phyloP scores from a whole-genome alignment of 192 early-diverging fungal species.

The Coemansia sp. region DNA sequence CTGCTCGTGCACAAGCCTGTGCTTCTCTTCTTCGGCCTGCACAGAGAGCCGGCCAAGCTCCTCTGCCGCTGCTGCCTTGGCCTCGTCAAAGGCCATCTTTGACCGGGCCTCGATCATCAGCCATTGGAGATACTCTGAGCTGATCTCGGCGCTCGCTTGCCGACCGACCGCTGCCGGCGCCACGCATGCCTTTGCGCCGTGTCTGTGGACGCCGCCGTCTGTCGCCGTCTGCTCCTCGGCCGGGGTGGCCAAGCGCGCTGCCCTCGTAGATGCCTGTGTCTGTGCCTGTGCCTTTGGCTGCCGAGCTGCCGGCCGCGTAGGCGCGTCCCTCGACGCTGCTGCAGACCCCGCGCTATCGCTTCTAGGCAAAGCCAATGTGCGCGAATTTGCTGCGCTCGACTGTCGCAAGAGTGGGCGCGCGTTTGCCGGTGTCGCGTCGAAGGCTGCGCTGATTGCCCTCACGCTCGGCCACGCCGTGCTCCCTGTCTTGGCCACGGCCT shows the following conservation, averaged over 20 bases:
- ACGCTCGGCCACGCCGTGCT: conserved; percentile 5
- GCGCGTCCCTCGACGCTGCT: neutral
- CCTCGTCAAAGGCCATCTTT: conserved; percentile 32
- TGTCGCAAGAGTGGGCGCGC: neutral
- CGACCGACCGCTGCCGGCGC: neutral
- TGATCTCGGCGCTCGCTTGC: neutral
- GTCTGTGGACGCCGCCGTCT: neutral
- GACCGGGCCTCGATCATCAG: conserved; percentile 37
- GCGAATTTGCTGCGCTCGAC: neutral
- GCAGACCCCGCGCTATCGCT: neutral
- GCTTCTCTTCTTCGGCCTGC: conserved; percentile 23
- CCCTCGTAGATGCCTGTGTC: neutral
- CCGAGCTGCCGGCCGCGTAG: neutral
- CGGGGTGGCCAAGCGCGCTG: neutral
- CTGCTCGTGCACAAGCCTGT: conserved; percentile 16
- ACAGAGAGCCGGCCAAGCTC: conserved; percentile 19
- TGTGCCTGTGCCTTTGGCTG: neutral
- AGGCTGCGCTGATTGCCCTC: neutral
- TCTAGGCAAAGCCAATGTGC: neutral
- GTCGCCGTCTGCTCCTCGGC: neutral
- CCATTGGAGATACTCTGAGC: conserved; percentile 29
- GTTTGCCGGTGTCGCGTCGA: conserved; percentile 7
- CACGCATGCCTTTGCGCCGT: no score
- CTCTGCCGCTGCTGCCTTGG: conserved; percentile 18
- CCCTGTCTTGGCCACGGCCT: neutral